A percentile compares a stretch with the other conserved stretches of the same genome.
Conservation (phyloP, 2,329 filamentous ascomycete species). For the Botrytis aclada region DNA sequence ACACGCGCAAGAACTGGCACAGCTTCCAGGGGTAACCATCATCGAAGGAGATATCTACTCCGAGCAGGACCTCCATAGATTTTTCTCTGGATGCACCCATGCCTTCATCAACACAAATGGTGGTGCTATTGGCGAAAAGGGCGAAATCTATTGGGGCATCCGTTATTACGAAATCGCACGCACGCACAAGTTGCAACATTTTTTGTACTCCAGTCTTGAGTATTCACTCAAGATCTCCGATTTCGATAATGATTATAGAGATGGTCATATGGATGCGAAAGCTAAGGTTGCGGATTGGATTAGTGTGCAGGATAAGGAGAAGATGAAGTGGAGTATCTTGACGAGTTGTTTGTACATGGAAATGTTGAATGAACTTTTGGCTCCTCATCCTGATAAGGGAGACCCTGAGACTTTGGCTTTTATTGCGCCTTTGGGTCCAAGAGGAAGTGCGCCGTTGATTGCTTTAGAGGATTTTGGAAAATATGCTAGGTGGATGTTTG, state of each 20-base stretch:
- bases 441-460: constrained; percentile 27
- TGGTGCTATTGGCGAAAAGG: constrained; percentile 40
- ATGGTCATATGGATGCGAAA: constrained; percentile 44
- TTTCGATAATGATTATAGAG: constrained; percentile 39
- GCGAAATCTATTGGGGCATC: constrained; percentile 41
- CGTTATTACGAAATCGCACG: constrained; percentile 36
- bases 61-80: constrained; percentile 39
- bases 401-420: constrained; percentile 24
- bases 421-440: constrained; percentile 24
- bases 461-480: constrained; percentile 31
- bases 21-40: constrained; percentile 40
- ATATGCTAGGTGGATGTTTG: constrained; percentile 34
- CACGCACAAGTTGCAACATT: constrained; percentile 33
- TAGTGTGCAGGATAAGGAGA: constrained; percentile 22
- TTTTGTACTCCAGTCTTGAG: constrained; percentile 41
- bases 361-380: constrained; percentile 30
- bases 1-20: constrained; percentile 38
- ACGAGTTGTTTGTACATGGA: constrained; percentile 38
- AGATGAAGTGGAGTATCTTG: constrained; percentile 31
- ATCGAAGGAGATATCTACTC: constrained; percentile 40
- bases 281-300: constrained; percentile 35
- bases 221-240: constrained; percentile 40
- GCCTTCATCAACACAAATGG: constrained; percentile 45
- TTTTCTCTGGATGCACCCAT: constrained; percentile 38
- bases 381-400: constrained; percentile 19